phyloP scores from a whole-genome alignment of 345 rosid genomes.

The Cardamine occulta region DNA sequence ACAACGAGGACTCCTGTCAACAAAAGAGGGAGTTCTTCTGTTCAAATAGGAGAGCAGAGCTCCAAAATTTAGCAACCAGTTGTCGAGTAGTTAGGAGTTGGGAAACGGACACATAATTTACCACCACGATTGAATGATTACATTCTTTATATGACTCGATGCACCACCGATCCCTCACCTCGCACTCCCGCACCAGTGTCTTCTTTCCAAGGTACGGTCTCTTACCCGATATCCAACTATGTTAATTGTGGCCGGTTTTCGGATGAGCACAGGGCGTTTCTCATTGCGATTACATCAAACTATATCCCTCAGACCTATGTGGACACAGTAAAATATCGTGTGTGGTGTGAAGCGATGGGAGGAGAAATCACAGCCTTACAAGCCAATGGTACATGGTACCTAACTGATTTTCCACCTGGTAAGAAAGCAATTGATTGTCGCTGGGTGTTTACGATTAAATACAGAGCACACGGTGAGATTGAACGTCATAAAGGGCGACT shows the following conservation, averaged over 20 bases:
- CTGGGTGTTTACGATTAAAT: not conserved
- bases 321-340: not conserved
- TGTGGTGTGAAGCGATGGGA: not conserved
- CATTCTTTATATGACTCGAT: not conserved
- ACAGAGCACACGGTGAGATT: too few relatives aligned
- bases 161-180: not conserved
- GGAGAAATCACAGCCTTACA: not conserved
- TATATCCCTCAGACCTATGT: not conserved
- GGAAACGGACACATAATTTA: not conserved
- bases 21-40: too few relatives aligned
- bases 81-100: too few relatives aligned
- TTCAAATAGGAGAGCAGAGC: too few relatives aligned
- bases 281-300: not conserved
- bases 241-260: not conserved
- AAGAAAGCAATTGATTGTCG: not conserved
- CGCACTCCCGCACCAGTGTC: not conserved
- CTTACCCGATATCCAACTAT: not conserved
- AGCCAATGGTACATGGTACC: too few relatives aligned
- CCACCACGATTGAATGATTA: not conserved
- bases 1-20: too few relatives aligned
- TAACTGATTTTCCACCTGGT: not conserved
- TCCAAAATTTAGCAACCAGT: too few relatives aligned
- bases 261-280: not conserved
- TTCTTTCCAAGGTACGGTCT: not conserved
- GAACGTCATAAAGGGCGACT: too few relatives aligned